phyloP scores from a whole-genome alignment of 768 basidiomycete genomes.

The Kwoniella europaea region DNA sequence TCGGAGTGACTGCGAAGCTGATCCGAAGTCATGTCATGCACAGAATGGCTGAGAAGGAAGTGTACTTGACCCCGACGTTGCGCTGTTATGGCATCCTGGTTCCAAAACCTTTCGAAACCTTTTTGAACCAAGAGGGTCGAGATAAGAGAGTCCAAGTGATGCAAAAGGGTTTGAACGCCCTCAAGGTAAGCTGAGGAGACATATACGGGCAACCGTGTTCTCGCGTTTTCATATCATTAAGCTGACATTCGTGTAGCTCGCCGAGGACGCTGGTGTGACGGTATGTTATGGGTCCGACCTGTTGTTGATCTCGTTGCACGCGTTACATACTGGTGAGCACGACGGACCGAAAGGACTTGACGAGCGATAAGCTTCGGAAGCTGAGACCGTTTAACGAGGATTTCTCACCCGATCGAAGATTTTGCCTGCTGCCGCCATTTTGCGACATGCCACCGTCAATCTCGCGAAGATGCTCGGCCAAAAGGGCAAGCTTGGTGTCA shows the following conservation, averaged over 20 bases:
- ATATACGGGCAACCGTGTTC: too few relatives aligned
- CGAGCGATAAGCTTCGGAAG: too few relatives aligned
- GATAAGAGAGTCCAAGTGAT: conserved; percentile 61
- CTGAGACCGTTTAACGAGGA: conserved; percentile 55
- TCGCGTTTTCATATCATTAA: too few relatives aligned
- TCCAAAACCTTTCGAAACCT: conserved; percentile 61
- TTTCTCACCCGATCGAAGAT: conserved; percentile 60
- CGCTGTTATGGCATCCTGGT: conserved; percentile 62
- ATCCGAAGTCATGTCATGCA: background rate
- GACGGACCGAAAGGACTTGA: too few relatives aligned
- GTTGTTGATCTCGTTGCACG: conserved; percentile 69
- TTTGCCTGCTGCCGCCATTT: conserved; percentile 56
- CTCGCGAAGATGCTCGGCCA: conserved; percentile 59
- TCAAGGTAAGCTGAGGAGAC: too few relatives aligned
- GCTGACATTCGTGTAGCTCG: background rate
- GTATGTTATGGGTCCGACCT: conserved; percentile 52
- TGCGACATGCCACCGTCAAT: conserved; percentile 62
- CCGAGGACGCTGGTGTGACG: conserved; percentile 14
- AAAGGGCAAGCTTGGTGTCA: conserved; percentile 57
- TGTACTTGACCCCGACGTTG: conserved; percentile 62
- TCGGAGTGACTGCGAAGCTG: background rate
- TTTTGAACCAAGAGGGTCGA: conserved; percentile 59
- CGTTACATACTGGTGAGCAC: conserved; percentile 62
- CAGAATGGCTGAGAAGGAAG: conserved; percentile 60
- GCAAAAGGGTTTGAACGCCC: conserved; percentile 50